Percentiles rank a stretch among this genome's conserved stretches.
Evolutionary conservation across 2,329 filamentous ascomycete species (phyloP).

Genomic region (Penicillium oxalicum): DNA sequence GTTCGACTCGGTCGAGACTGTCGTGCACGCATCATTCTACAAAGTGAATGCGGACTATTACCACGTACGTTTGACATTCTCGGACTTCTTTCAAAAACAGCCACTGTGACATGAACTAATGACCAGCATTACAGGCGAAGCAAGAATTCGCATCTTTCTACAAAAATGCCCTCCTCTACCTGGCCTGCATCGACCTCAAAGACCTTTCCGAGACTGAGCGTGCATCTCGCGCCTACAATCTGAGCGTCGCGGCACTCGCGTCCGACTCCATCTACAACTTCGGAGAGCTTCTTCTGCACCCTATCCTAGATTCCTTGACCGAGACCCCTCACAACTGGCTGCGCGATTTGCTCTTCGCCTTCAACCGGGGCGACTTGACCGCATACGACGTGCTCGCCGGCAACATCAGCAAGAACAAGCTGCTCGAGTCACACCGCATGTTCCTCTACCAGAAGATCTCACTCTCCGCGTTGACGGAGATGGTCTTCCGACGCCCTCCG

Average conservation of each 20-base stretch:
- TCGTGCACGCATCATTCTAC: slow-evolving; percentile 96
- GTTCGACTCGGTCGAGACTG: slow-evolving; percentile 91
- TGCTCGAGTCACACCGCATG: slow-evolving; percentile 70
- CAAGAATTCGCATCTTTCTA: slow-evolving; percentile 95
- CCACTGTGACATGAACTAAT: too few species aligned
- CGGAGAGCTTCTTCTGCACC: slow-evolving; percentile 94
- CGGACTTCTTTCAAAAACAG: too few species aligned
- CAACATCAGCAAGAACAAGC: slow-evolving; percentile 71
- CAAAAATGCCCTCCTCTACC: slow-evolving; percentile 93
- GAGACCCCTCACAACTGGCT: slow-evolving; percentile 78
- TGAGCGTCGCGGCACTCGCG: slow-evolving; percentile 85
- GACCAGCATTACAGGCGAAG: slow-evolving; percentile 51
- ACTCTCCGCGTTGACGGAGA: slow-evolving; percentile 89
- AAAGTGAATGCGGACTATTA: slow-evolving; percentile 92
- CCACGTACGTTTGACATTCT: slow-evolving; percentile 51
- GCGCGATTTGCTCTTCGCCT: slow-evolving; percentile 90
- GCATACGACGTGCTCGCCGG: slow-evolving; percentile 78
- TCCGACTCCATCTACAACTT: slow-evolving; percentile 99
- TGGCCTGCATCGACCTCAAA: slow-evolving; percentile 85
- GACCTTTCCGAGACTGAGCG: slow-evolving; percentile 69
- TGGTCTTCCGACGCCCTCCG: slow-evolving; percentile 89
- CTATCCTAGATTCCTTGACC: slow-evolving; percentile 79
- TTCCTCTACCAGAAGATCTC: slow-evolving; percentile 98
- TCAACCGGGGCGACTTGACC: slow-evolving; percentile 88
- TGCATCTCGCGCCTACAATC: slow-evolving; percentile 79